These are phyloP conservation scores for Dendrobium huoshanense DNA, from an alignment of 106 monocot genomes.

Conservation along the genomic window DNA sequence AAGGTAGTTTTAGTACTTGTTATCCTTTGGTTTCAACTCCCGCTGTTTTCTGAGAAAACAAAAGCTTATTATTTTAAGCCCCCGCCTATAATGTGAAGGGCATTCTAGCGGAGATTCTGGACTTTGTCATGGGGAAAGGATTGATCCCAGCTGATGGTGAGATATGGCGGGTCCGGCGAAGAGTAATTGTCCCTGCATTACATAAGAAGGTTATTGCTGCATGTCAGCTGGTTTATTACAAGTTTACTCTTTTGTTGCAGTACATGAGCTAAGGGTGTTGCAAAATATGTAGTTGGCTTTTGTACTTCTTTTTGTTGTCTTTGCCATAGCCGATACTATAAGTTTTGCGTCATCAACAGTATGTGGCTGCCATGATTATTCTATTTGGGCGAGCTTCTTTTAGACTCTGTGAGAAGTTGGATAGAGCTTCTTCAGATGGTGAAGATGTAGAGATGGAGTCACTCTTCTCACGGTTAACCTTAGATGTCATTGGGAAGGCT, in stretches of 20 bases:
- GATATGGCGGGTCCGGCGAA: constrained; percentile 78
- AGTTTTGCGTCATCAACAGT: constrained; percentile 31
- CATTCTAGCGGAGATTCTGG: constrained; percentile 82
- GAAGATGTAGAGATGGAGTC: constrained; percentile 98
- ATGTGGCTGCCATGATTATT: constrained; percentile 76
- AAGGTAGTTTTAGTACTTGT: constrained; percentile 41
- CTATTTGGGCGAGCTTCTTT: constrained; percentile 79
- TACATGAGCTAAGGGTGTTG: background rate
- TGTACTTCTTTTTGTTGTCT: background rate
- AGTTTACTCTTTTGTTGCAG: background rate
- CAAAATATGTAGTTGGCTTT: background rate
- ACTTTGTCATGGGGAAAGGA: constrained; percentile 97
- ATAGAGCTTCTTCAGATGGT: constrained; percentile 69
- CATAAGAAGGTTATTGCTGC: constrained; percentile 69
- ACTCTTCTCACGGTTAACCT: constrained; percentile 77
- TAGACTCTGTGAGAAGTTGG: constrained; percentile 79
- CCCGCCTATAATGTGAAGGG: constrained; percentile 43
- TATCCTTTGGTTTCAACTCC: background rate
- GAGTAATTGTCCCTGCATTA: constrained; percentile 84
- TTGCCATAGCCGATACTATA: background rate
- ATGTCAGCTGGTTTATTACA: background rate
- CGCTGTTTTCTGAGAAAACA: background rate
- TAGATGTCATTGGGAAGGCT: constrained; percentile 95
- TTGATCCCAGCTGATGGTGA: constrained; percentile 94
- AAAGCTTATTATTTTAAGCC: background rate